These are phyloP conservation scores for Russula brevipes DNA, from an alignment of 768 basidiomycete species.

Conservation along the genomic window DNA sequence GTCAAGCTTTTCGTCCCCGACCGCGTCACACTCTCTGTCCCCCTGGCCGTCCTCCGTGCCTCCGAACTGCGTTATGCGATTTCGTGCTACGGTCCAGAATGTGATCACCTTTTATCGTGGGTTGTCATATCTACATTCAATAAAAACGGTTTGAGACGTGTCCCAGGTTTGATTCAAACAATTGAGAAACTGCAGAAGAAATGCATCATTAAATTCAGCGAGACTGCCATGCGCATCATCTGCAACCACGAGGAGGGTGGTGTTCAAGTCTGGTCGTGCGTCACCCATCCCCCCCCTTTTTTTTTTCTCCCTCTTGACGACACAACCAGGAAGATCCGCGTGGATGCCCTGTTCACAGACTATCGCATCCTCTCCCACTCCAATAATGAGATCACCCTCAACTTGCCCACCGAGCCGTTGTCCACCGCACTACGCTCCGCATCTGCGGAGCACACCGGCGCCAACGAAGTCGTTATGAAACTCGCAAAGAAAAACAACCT, in stretches of 20 bases:
- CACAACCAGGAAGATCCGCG: constrained; percentile 51
- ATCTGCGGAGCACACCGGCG: constrained; percentile 25
- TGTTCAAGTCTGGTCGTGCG: constrained; percentile 81
- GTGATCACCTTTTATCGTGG: constrained; percentile 24
- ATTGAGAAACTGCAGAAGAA: constrained; percentile 80
- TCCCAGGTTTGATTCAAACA: constrained; percentile 68
- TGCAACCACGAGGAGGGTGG: constrained; percentile 82
- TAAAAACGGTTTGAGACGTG: not conserved
- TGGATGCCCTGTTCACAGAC: constrained; percentile 60
- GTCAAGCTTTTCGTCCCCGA: no score
- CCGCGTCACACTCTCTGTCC: no score
- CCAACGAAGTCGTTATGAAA: constrained; percentile 72
- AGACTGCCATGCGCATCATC: constrained; percentile 72
- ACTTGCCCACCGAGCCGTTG: constrained; percentile 69
- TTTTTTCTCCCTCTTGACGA: not conserved
- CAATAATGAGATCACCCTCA: constrained; percentile 71
- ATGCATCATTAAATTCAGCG: constrained; percentile 76
- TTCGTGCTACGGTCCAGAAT: constrained; percentile 22
- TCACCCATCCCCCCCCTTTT: constrained; percentile 30
- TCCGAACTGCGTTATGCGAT: constrained; percentile 25
- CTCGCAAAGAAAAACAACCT: constrained; percentile 82
- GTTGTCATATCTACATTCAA: not conserved
- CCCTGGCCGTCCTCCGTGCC: no score
- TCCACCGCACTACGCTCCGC: constrained; percentile 65
- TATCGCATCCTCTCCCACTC: constrained; percentile 88